Evolutionary conservation across 768 basidiomycete species (phyloP).

Genomic region (Hirschioporus abietinus): DNA sequence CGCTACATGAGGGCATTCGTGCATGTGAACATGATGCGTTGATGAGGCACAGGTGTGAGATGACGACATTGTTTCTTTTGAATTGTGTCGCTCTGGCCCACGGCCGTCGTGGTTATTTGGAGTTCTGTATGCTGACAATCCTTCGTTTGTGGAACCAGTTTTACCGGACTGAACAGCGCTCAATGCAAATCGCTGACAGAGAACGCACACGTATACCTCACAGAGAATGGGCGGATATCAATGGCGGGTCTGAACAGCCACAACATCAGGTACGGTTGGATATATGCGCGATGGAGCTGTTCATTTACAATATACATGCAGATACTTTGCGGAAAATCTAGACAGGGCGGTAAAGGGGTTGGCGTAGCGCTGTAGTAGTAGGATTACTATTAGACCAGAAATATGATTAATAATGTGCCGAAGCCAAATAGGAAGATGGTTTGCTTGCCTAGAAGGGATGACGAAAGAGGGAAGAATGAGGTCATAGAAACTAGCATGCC

Average conservation of each 20-base stretch:
- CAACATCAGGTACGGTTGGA: conserved; percentile 44
- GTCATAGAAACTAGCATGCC: not conserved
- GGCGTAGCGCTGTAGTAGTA: conserved; percentile 20
- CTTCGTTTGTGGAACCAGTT: conserved; percentile 38
- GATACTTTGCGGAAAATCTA: conserved; percentile 64
- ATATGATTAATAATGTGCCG: not conserved
- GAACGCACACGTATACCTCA: conserved; percentile 80
- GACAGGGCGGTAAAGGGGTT: conserved; percentile 59
- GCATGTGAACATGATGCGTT: not conserved
- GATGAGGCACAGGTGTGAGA: not conserved
- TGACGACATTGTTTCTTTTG: not conserved
- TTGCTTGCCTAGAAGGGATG: not conserved
- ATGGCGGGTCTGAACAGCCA: conserved; percentile 87
- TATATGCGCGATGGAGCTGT: not conserved
- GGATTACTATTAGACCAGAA: not conserved
- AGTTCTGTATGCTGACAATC: not conserved
- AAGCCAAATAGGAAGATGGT: too few relatives aligned
- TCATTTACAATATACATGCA: not conserved
- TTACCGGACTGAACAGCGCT: conserved; percentile 68
- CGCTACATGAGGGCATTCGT: too few relatives aligned
- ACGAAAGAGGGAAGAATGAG: not conserved
- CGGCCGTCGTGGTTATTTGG: not conserved
- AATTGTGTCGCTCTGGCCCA: not conserved
- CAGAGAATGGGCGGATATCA: conserved; percentile 82
- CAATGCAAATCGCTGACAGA: conserved; percentile 68